These are phyloP conservation scores for Kondoa malvinella DNA, from an alignment of 768 basidiomycete species.

Conservation along the genomic window DNA sequence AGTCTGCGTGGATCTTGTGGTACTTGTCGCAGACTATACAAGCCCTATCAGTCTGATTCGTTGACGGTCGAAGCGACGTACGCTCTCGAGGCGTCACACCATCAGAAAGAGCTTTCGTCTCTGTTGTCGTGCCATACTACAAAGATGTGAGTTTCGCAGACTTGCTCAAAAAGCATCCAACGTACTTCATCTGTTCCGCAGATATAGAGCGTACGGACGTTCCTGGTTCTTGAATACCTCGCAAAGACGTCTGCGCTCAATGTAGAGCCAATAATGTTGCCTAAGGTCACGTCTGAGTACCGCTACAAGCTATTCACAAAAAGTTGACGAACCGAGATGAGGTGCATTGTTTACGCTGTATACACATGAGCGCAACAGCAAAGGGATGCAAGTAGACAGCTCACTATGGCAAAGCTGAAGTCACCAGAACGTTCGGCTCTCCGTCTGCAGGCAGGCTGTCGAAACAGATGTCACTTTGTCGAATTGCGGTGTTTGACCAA, in stretches of 20 bases:
- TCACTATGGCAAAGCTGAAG: slow-evolving; percentile 75
- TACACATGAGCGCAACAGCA: background rate
- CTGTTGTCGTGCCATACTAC: slow-evolving; percentile 88
- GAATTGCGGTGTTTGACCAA: background rate
- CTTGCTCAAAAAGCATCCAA: background rate
- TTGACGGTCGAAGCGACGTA: background rate
- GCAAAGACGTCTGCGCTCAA: slow-evolving; percentile 95
- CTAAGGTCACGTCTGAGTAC: slow-evolving; percentile 30
- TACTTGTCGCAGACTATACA: slow-evolving; percentile 67
- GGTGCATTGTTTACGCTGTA: slow-evolving; percentile 78
- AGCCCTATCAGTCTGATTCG: background rate
- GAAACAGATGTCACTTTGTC: background rate
- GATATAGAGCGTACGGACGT: slow-evolving; percentile 76
- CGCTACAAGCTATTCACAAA: slow-evolving; percentile 11
- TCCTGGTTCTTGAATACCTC: slow-evolving; percentile 60
- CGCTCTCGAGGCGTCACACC: slow-evolving; percentile 52
- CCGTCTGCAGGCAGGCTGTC: slow-evolving; percentile 61
- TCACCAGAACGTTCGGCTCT: slow-evolving; percentile 73
- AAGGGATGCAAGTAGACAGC: slow-evolving; percentile 1
- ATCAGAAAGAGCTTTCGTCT: slow-evolving; percentile 88
- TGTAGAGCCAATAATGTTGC: slow-evolving; percentile 86
- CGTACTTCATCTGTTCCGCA: slow-evolving; percentile 83
- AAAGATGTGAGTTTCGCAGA: background rate
- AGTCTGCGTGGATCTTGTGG: slow-evolving; percentile 66
- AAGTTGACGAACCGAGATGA: slow-evolving; percentile 53